Evolutionary conservation across 208 protist genomes (phyloP).

Genomic region (Trypanosoma rangeli): DNA sequence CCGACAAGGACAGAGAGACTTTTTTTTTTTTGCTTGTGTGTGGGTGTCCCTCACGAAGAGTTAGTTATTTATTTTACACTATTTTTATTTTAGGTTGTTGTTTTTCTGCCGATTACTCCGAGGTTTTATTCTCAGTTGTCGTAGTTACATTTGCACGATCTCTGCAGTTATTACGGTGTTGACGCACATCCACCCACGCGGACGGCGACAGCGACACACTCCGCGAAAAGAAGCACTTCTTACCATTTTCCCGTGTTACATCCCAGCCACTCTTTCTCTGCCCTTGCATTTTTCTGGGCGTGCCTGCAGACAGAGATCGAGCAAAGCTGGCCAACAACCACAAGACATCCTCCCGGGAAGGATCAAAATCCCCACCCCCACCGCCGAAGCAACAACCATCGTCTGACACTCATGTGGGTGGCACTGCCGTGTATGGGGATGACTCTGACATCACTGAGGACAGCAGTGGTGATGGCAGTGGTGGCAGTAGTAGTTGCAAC

Average conservation of each 20-base stretch:
- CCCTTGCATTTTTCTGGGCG: neutral
- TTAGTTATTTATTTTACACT: too few relatives aligned
- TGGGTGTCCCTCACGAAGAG: too few relatives aligned
- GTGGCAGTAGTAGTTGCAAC: slow-evolving; percentile 19
- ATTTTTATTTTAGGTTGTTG: too few relatives aligned
- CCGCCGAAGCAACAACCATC: neutral
- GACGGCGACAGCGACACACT: too few relatives aligned
- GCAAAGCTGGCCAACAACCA: slow-evolving; percentile 23
- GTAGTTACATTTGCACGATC: too few relatives aligned
- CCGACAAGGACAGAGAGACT: too few relatives aligned
- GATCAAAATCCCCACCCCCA: slow-evolving; percentile 17
- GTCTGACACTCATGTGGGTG: slow-evolving; percentile 9
- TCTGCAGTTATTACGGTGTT: too few relatives aligned
- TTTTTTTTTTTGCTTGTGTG: too few relatives aligned
- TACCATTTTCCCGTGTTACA: neutral
- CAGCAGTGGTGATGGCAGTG: slow-evolving; percentile 17
- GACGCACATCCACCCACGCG: too few relatives aligned
- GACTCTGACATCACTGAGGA: slow-evolving; percentile 20
- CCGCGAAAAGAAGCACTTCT: neutral
- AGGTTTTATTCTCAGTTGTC: too few relatives aligned
- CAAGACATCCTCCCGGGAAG: slow-evolving; percentile 6
- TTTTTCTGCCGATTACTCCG: too few relatives aligned
- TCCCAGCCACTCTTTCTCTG: slow-evolving; percentile 6
- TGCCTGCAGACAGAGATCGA: neutral
- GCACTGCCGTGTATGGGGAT: slow-evolving; percentile 9